phyloP scores from a whole-genome alignment of 208 protist species.

The Leishmania tarentolae region DNA sequence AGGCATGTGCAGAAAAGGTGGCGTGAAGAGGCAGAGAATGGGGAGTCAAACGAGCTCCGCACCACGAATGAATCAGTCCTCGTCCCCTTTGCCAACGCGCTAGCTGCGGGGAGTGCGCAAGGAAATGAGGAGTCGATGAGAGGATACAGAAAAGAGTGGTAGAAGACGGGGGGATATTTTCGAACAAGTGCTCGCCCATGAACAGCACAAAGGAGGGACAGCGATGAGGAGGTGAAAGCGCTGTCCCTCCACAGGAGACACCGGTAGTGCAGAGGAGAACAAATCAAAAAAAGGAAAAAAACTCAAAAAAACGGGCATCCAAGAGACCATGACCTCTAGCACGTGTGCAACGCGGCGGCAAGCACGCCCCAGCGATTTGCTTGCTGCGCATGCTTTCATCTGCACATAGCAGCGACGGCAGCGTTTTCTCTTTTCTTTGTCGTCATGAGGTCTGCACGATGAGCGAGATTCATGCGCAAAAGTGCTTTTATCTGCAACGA shows the following conservation, averaged over 20 bases:
- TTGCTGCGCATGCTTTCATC: background rate
- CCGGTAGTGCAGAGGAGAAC: background rate
- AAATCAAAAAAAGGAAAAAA: background rate
- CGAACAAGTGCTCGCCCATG: background rate
- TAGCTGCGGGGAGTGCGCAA: too few species aligned
- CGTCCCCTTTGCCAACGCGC: background rate
- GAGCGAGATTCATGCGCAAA: background rate
- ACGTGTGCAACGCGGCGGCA: background rate
- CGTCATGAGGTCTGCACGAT: background rate
- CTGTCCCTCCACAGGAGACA: background rate
- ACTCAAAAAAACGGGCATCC: background rate
- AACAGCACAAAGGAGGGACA: background rate
- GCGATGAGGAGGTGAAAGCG: background rate
- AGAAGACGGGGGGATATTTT: background rate
- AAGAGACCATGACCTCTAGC: background rate
- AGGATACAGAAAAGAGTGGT: background rate
- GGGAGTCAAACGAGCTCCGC: background rate
- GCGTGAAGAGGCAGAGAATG: background rate
- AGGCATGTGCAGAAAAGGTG: constrained; percentile 2
- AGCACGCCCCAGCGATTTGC: background rate
- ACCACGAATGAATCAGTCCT: background rate
- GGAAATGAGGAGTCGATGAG: background rate
- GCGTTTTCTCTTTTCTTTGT: background rate
- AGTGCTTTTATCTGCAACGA: background rate
- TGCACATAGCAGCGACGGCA: background rate